Conservation (phyloP, 2,329 filamentous ascomycete genomes). For the Ilyonectria sp. region DNA sequence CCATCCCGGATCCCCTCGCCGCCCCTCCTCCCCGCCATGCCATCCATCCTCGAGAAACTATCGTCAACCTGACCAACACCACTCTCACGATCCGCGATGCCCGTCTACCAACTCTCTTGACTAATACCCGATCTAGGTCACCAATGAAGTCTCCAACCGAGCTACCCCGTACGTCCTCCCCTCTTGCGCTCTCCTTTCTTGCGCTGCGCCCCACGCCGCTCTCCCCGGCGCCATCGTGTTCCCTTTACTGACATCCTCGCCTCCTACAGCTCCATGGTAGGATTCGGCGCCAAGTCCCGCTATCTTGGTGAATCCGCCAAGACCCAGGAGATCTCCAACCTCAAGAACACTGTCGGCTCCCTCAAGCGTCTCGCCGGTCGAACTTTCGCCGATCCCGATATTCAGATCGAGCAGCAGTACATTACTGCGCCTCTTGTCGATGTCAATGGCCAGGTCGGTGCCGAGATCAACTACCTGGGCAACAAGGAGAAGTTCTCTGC, state of each 20-base stretch:
- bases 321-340: conserved; percentile 99
- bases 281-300: conserved; percentile 93
- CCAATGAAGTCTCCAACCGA: conserved; percentile 99
- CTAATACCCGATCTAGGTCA: conserved; percentile 74
- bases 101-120: background rate
- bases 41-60: conserved; percentile 14
- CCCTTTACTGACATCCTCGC: conserved; percentile 42
- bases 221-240: conserved; percentile 12
- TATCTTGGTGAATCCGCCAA: conserved; percentile 96
- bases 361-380: conserved; percentile 95
- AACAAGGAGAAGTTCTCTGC: conserved; percentile 97
- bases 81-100: background rate
- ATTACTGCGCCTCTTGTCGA: conserved; percentile 90
- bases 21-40: conserved; percentile 29
- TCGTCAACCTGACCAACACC: background rate
- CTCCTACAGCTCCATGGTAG: conserved; percentile 83
- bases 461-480: conserved; percentile 92
- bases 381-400: conserved; percentile 89
- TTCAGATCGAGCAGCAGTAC: conserved; percentile 92
- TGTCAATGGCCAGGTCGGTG: conserved; percentile 93
- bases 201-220: conserved; percentile 5
- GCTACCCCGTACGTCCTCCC: conserved; percentile 87
- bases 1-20: conserved; percentile 18
- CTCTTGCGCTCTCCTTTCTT: conserved; percentile 21
- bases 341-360: conserved; percentile 97